Conservation (phyloP, 345 rosid genomes). For the Salix caprea region DNA sequence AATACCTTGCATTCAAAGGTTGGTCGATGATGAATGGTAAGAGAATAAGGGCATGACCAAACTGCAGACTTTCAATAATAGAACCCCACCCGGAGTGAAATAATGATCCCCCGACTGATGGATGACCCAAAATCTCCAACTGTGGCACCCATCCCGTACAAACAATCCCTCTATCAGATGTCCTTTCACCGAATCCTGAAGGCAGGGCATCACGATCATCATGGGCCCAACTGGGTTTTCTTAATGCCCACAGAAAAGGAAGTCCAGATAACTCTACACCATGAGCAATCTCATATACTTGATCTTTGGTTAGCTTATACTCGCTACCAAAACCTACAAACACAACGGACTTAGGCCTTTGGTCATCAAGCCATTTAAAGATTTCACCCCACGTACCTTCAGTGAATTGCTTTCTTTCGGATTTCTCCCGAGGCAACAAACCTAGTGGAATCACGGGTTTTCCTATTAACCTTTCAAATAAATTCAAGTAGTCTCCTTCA, state of each 20-base stretch:
- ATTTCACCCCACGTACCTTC: slow-evolving; percentile 5
- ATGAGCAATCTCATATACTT: slow-evolving; percentile 24
- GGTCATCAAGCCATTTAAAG: slow-evolving; percentile 29
- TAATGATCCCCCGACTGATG: slow-evolving; percentile 24
- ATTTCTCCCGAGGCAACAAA: slow-evolving; percentile 13
- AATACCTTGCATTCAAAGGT: slow-evolving; percentile 19
- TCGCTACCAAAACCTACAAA: slow-evolving; percentile 36
- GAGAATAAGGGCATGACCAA: slow-evolving; percentile 21
- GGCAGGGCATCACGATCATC: slow-evolving; percentile 20
- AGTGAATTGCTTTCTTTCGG: neutral
- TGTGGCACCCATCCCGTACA: slow-evolving; percentile 32
- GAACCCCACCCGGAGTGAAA: slow-evolving; percentile 34
- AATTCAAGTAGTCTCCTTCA: slow-evolving; percentile 18
- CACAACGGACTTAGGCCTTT: slow-evolving; percentile 24
- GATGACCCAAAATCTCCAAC: slow-evolving; percentile 16
- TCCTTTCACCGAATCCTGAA: slow-evolving; percentile 5
- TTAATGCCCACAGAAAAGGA: slow-evolving; percentile 32
- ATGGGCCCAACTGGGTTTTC: slow-evolving; percentile 26
- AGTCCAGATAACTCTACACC: slow-evolving; percentile 27
- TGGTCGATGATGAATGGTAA: slow-evolving; percentile 29
- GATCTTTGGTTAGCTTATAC: slow-evolving; percentile 20
- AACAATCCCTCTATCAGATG: slow-evolving; percentile 9
- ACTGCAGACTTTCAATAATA: slow-evolving; percentile 17
- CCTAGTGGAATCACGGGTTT: slow-evolving; percentile 28
- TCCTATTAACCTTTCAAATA: neutral